phyloP scores from a whole-genome alignment of 257 asterid species.

The Plantago major region DNA sequence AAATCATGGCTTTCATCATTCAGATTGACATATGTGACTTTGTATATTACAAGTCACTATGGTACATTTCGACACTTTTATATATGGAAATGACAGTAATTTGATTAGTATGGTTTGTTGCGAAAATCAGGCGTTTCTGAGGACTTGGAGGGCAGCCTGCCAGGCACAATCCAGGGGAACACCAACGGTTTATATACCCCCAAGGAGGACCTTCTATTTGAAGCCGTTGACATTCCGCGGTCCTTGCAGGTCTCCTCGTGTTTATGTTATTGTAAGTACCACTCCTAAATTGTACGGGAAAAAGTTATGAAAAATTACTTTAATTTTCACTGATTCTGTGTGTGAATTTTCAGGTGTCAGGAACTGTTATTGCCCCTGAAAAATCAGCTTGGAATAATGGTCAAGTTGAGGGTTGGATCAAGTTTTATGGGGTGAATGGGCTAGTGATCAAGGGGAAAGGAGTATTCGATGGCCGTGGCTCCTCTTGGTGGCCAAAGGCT shows the following conservation, averaged over 20 bases:
- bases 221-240: conserved; percentile 46
- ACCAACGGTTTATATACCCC: conserved; percentile 32
- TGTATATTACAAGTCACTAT: no score
- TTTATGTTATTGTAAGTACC: conserved; percentile 41
- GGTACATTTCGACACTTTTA: no score
- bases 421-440: conserved; percentile 31
- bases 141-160: conserved; percentile 65
- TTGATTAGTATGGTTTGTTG: no score
- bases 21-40: no score
- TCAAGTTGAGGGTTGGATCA: conserved; percentile 44
- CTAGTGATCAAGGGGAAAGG: conserved; percentile 51
- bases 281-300: no score
- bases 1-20: no score
- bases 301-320: no score
- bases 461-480: conserved; percentile 45
- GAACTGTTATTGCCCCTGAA: conserved; percentile 42
- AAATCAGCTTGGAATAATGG: conserved; percentile 41
- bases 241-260: conserved; percentile 54
- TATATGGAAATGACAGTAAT: no score
- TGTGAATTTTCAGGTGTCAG: conserved; percentile 40
- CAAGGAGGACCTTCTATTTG: conserved; percentile 32
- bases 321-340: no score
- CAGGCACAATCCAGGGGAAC: conserved; percentile 19
- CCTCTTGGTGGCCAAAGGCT: conserved; percentile 48
- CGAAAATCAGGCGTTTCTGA: conserved; percentile 46